A percentile compares a stretch with the other conserved stretches of the same genome.
phyloP scores from a whole-genome alignment of 805 yeast genomes.

The Yarrowia hollandica region DNA sequence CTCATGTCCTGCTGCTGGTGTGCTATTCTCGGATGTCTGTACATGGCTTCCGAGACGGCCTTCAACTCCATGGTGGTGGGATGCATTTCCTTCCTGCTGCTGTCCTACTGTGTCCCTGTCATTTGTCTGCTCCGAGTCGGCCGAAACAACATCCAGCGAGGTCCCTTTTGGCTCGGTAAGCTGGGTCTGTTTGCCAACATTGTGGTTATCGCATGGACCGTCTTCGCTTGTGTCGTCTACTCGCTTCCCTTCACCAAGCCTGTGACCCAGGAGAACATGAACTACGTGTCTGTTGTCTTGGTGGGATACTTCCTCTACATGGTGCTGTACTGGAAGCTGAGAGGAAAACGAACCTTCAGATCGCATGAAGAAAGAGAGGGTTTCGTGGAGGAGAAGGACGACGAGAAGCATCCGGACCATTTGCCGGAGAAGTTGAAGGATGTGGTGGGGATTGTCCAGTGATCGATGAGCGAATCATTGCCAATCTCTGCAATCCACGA shows the following conservation, averaged over 20 bases:
- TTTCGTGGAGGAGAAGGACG: conserved; percentile 1
- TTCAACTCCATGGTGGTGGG: conserved; percentile 65
- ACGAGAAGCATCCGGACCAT: background rate
- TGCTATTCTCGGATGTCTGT: conserved; percentile 59
- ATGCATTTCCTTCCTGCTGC: conserved; percentile 57
- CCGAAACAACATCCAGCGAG: conserved; percentile 47
- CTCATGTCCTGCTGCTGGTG: conserved; percentile 54
- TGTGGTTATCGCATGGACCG: conserved; percentile 55
- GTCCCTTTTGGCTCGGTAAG: conserved; percentile 34
- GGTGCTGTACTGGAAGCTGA: conserved; percentile 7
- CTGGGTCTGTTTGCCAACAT: conserved; percentile 33
- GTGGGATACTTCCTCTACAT: conserved; percentile 20
- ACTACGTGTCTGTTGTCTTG: conserved; percentile 44
- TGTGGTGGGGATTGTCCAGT: conserved; percentile 7
- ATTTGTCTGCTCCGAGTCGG: conserved; percentile 51
- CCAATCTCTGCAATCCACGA: too few relatives aligned
- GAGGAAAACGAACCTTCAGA: conserved; percentile 20
- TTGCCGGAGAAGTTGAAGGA: conserved; percentile 9
- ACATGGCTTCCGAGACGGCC: conserved; percentile 66
- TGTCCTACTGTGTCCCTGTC: conserved; percentile 60
- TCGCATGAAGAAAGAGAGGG: conserved; percentile 23
- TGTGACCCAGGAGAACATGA: conserved; percentile 61
- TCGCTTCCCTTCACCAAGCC: conserved; percentile 65
- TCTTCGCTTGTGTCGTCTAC: conserved; percentile 60
- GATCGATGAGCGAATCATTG: background rate